phyloP scores from a whole-genome alignment of 352 stramenopile species.

The Thalassiosira mediterranea region DNA sequence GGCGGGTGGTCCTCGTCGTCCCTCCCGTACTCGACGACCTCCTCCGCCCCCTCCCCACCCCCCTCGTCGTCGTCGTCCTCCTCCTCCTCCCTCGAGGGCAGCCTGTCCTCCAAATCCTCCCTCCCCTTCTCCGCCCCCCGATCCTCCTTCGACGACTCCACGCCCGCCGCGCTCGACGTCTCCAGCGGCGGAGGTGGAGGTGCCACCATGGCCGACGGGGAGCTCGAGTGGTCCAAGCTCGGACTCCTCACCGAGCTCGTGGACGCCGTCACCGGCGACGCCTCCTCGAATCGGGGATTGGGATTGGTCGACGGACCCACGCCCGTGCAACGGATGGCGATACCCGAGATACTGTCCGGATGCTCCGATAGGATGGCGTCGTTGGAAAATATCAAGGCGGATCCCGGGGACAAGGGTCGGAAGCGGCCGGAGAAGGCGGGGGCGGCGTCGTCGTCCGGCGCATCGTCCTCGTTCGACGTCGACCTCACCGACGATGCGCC shows the following conservation, averaged over 20 bases:
- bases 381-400: conserved; percentile 15
- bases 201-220: conserved; percentile 9
- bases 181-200: too few species aligned
- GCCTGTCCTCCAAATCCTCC: conserved; percentile 45
- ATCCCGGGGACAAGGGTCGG: too few species aligned
- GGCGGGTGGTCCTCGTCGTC: conserved; percentile 5
- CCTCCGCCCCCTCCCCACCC: conserved; percentile 8
- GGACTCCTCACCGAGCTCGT: conserved; percentile 68
- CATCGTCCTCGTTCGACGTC: conserved; percentile 22
- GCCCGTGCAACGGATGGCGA: conserved; percentile 73
- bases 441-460: neutral
- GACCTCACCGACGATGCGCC: too few species aligned
- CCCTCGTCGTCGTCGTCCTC: conserved; percentile 3
- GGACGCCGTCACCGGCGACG: conserved; percentile 50
- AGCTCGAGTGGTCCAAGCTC: conserved; percentile 65
- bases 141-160: conserved; percentile 63
- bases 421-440: neutral
- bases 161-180: conserved; percentile 11
- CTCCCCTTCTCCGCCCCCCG: conserved; percentile 63
- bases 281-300: conserved; percentile 12
- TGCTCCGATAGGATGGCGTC: conserved; percentile 46
- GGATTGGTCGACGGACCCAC: conserved; percentile 60
- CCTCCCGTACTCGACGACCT: conserved; percentile 29
- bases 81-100: too few species aligned
- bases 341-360: conserved; percentile 65